phyloP scores from a whole-genome alignment of 2,329 filamentous ascomycete species.

The Sporothrix inflata region DNA sequence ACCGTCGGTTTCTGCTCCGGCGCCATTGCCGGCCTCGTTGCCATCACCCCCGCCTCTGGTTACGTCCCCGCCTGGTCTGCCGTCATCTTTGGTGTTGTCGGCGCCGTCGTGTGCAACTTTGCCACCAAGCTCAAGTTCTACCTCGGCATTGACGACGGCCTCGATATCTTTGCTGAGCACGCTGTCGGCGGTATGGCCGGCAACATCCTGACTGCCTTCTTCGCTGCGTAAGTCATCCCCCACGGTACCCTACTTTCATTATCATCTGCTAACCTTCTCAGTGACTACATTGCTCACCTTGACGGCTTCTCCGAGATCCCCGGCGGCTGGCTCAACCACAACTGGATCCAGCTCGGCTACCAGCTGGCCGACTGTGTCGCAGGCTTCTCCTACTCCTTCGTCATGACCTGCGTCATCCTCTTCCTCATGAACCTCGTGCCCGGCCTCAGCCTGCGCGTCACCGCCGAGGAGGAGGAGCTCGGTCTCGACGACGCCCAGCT shows the following conservation, averaged over 20 bases:
- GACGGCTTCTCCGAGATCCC: conserved; percentile 69
- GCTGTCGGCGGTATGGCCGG: conserved; percentile 77
- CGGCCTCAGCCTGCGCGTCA: conserved; percentile 72
- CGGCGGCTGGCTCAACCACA: conserved; percentile 80
- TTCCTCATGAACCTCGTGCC: conserved; percentile 80
- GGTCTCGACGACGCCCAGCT: conserved; percentile 90
- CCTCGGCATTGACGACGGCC: conserved; percentile 77
- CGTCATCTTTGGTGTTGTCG: conserved; percentile 75
- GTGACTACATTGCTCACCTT: conserved; percentile 77
- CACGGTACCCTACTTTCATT: too few species aligned
- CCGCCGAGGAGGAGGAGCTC: conserved; percentile 77
- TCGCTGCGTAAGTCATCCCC: conserved; percentile 61
- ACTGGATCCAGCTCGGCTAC: conserved; percentile 83
- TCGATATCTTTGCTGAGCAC: conserved; percentile 88
- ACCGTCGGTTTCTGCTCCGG: conserved; percentile 93
- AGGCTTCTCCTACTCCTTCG: conserved; percentile 78
- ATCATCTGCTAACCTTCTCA: not conserved
- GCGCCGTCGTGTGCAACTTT: conserved; percentile 81
- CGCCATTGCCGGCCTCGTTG: conserved; percentile 82
- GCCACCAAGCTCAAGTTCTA: conserved; percentile 90
- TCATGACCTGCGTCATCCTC: conserved; percentile 75
- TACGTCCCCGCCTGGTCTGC: conserved; percentile 85
- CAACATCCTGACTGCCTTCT: conserved; percentile 79
- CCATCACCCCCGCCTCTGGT: conserved; percentile 84
- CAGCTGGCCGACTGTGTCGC: conserved; percentile 81